Evolutionary conservation across 2,329 filamentous ascomycete genomes (phyloP).

Genomic region (Orbilia ellipsospora): DNA sequence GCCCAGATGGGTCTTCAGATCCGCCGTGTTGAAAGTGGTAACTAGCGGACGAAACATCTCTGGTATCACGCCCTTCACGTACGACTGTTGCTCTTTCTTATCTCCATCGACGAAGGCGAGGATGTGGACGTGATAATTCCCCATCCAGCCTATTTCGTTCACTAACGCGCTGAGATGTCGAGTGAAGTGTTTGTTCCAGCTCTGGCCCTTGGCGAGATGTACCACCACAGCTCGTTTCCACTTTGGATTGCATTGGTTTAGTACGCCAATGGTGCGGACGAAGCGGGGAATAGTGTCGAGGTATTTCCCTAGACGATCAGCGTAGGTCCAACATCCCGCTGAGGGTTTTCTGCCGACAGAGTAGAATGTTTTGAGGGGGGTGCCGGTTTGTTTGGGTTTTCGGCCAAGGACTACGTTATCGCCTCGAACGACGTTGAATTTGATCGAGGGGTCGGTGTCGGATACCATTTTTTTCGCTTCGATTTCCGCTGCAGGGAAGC

Average conservation of each 20-base stretch:
- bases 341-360: slow-evolving; percentile 48
- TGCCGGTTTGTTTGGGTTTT: slow-evolving; percentile 25
- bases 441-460: slow-evolving; percentile 34
- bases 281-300: slow-evolving; percentile 20
- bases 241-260: slow-evolving; percentile 46
- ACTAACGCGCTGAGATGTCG: slow-evolving; percentile 33
- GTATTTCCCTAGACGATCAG: slow-evolving; percentile 39
- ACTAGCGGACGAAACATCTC: slow-evolving; percentile 36
- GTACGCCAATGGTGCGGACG: slow-evolving; percentile 15
- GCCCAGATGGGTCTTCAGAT: slow-evolving; percentile 33
- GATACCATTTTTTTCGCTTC: slow-evolving; percentile 39
- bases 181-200: slow-evolving; percentile 40
- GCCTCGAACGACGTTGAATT: slow-evolving; percentile 52
- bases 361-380: slow-evolving; percentile 39
- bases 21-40: slow-evolving; percentile 39
- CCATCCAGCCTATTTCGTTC: slow-evolving; percentile 40
- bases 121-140: slow-evolving; percentile 34
- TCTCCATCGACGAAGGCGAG: slow-evolving; percentile 43
- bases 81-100: slow-evolving; percentile 25
- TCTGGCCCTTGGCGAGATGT: slow-evolving; percentile 45
- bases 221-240: slow-evolving; percentile 41
- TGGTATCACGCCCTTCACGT: slow-evolving; percentile 28
- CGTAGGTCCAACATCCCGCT: slow-evolving; percentile 45
- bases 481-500: slow-evolving; percentile 30
- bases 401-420: slow-evolving; percentile 41